Conservation (phyloP, 306 rosid species). For the Adenanthera pavonina region DNA sequence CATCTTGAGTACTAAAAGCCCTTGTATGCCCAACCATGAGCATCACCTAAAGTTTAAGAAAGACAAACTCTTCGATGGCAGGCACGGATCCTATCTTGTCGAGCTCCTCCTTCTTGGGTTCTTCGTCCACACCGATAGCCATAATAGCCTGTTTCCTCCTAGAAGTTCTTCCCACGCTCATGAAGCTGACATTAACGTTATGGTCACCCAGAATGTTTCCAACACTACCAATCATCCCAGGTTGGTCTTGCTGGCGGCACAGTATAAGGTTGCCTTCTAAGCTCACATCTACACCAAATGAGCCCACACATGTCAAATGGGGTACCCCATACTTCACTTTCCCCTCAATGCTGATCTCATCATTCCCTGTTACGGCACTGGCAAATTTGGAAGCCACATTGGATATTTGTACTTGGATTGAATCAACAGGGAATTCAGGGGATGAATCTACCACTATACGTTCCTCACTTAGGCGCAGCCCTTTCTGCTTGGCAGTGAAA, state of each 20-base stretch:
- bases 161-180: constrained; percentile 88
- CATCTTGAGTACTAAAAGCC: neutral
- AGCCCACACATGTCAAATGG: constrained; percentile 70
- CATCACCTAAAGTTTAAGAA: constrained; percentile 61
- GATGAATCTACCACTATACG: constrained; percentile 58
- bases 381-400: constrained; percentile 77
- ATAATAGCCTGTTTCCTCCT: constrained; percentile 69
- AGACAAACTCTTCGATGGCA: constrained; percentile 86
- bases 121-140: constrained; percentile 96
- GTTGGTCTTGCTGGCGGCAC: constrained; percentile 87
- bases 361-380: constrained; percentile 62
- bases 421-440: constrained; percentile 69
- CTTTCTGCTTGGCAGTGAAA: constrained; percentile 82
- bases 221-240: constrained; percentile 89
- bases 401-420: constrained; percentile 70
- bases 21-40: neutral
- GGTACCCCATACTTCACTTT: constrained; percentile 79
- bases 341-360: constrained; percentile 80
- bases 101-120: constrained; percentile 64
- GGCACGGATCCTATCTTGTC: constrained; percentile 70
- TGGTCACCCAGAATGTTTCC: constrained; percentile 73
- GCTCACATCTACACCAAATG: constrained; percentile 82
- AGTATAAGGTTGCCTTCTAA: constrained; percentile 82
- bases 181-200: constrained; percentile 85
- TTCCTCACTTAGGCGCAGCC: constrained; percentile 83